Conservation (phyloP, 2,329 filamentous ascomycete species). For the Pseudogymnoascus sp. region DNA sequence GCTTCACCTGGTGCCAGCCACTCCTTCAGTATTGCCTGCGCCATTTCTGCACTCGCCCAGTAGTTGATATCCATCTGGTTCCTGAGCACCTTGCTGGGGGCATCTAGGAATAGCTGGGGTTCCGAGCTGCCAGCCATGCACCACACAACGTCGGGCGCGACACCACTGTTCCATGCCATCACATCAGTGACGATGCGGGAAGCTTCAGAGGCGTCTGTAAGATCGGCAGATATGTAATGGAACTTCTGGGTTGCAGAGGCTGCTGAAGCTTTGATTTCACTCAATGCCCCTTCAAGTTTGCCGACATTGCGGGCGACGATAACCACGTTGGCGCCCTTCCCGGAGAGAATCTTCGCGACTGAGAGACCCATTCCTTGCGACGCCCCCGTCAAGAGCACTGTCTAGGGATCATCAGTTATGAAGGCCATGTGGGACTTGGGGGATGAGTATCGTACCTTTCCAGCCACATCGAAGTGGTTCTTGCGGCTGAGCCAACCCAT, state of each 20-base stretch:
- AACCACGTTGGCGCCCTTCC: constrained; percentile 78
- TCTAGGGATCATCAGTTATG: constrained; percentile 43
- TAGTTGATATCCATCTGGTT: constrained; percentile 90
- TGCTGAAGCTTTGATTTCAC: constrained; percentile 59
- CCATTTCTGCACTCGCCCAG: constrained; percentile 78
- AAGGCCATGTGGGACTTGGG: background rate
- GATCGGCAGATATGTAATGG: constrained; percentile 74
- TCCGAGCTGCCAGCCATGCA: constrained; percentile 70
- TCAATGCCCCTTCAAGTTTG: constrained; percentile 66
- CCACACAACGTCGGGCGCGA: constrained; percentile 79
- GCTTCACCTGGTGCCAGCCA: constrained; percentile 56
- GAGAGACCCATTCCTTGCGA: constrained; percentile 88
- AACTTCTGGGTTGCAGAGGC: constrained; percentile 65
- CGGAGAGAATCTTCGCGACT: constrained; percentile 64
- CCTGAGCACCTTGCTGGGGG: constrained; percentile 56
- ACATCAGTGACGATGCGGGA: constrained; percentile 61
- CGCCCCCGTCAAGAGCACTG: constrained; percentile 79
- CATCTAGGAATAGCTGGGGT: constrained; percentile 72
- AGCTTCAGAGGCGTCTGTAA: constrained; percentile 63
- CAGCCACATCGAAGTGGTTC: constrained; percentile 17
- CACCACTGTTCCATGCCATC: constrained; percentile 67
- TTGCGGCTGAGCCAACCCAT: constrained; percentile 14
- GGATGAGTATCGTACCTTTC: constrained; percentile 12
- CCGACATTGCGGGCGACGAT: constrained; percentile 70
- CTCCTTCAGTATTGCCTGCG: constrained; percentile 65